Percentiles rank a stretch among this genome's conserved stretches.
phyloP scores from a whole-genome alignment of 176 grass and related monocot genomes.

The Miscanthus lutarioriparius region DNA sequence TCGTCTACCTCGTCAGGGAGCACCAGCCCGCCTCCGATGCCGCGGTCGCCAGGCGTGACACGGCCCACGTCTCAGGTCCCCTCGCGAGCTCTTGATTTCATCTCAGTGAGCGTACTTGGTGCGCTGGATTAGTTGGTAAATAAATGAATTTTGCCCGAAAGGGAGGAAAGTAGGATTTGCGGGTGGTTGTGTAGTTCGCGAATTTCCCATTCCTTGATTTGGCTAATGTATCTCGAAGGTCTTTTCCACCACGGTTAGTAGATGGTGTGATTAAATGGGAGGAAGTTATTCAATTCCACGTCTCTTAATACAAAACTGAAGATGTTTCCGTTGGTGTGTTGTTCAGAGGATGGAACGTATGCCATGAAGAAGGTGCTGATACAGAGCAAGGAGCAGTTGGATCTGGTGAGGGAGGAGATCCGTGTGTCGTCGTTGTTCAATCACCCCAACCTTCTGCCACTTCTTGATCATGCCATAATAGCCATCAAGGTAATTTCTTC shows the following conservation, averaged over 20 bases:
- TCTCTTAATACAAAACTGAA: background rate
- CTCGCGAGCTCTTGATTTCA: background rate
- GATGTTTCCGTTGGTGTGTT: background rate
- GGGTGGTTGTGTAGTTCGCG: background rate
- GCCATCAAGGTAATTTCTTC: conserved; percentile 64
- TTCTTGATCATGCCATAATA: conserved; percentile 86
- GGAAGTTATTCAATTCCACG: background rate
- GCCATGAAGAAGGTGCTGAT: conserved; percentile 93
- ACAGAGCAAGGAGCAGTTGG: conserved; percentile 85
- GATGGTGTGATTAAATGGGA: background rate
- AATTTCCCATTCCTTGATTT: background rate
- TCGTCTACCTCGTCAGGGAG: conserved; percentile 91
- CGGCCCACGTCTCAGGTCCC: conserved; percentile 71
- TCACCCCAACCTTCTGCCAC: conserved; percentile 83
- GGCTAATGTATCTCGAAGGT: background rate
- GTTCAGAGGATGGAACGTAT: conserved; percentile 76
- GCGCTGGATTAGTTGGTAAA: background rate
- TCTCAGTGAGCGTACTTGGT: background rate
- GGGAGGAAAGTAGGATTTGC: background rate
- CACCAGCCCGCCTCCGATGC: conserved; percentile 42
- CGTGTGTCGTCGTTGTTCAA: conserved; percentile 74
- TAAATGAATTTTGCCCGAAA: background rate
- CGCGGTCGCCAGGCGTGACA: conserved; percentile 39
- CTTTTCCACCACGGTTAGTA: background rate
- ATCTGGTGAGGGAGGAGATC: conserved; percentile 96